A percentile compares a stretch with the other conserved stretches of the same genome.
Evolutionary conservation across 1,139 yeast genomes (phyloP).

Genomic region (Suhomyces yuchorum): DNA sequence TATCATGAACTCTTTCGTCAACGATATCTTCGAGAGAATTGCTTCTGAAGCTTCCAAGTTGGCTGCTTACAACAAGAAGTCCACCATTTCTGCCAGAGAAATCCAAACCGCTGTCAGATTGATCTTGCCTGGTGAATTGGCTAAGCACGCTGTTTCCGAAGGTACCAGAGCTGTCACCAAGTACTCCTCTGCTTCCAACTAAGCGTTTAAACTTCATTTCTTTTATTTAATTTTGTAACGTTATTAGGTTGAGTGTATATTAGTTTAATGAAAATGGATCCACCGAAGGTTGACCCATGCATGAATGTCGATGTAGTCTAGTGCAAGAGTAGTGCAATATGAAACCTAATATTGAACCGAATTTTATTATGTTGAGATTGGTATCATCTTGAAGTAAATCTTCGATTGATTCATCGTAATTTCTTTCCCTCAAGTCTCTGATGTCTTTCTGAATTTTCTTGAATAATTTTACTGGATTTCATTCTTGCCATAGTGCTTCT

Average conservation of each 20-base stretch:
- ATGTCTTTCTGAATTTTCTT: too few species aligned
- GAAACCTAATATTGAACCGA: too few species aligned
- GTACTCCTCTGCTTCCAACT: constrained; percentile 84
- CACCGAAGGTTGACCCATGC: constrained; percentile 6
- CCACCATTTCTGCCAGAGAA: constrained; percentile 98
- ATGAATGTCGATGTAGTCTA: not conserved
- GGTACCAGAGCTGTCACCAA: constrained; percentile 99
- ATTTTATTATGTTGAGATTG: too few species aligned
- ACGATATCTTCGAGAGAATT: constrained; percentile 92
- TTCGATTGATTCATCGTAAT: too few species aligned
- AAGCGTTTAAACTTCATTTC: constrained; percentile 22
- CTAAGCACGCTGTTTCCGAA: constrained; percentile 98
- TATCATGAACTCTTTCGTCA: constrained; percentile 97
- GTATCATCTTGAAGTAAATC: too few species aligned
- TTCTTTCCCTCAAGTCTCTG: too few species aligned
- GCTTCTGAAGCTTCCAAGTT: constrained; percentile 98
- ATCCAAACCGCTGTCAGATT: constrained; percentile 99
- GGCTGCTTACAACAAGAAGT: constrained; percentile 99
- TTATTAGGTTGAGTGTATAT: constrained; percentile 22
- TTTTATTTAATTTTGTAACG: constrained; percentile 18
- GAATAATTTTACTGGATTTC: too few species aligned
- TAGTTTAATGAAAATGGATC: constrained; percentile 21
- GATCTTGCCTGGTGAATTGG: constrained; percentile 99
- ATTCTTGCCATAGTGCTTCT: too few species aligned
- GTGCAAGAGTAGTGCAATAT: too few species aligned